Conservation (phyloP, 2,329 filamentous ascomycete species). For the Didymella glomerata region DNA sequence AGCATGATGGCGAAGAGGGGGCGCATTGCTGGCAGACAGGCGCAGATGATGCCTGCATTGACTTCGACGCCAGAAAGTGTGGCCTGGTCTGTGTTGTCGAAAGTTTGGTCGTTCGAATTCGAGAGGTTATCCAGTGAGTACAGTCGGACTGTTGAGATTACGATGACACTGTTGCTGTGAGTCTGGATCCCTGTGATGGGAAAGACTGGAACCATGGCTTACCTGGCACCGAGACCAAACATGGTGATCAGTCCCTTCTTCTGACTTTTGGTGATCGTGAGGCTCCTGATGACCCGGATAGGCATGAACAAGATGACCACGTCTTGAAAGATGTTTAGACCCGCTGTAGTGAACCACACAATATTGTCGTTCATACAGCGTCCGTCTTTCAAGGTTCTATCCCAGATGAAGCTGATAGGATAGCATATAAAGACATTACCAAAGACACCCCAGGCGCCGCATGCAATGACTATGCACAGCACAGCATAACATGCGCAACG, state of each 20-base stretch:
- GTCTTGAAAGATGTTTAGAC: constrained; percentile 46
- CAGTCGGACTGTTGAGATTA: constrained; percentile 48
- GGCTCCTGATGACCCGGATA: constrained; percentile 39
- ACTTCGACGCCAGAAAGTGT: constrained; percentile 46
- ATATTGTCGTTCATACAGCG: constrained; percentile 42
- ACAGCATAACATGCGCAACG: constrained; percentile 39
- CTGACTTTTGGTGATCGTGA: constrained; percentile 46
- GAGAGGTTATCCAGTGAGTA: constrained; percentile 41
- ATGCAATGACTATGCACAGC: constrained; percentile 37
- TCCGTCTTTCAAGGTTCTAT: constrained; percentile 36
- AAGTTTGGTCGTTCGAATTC: constrained; percentile 42
- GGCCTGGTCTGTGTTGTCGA: constrained; percentile 44
- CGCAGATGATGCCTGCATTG: constrained; percentile 48
- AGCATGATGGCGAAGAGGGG: constrained; percentile 49
- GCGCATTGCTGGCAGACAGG: constrained; percentile 48
- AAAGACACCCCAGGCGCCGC: constrained; percentile 43
- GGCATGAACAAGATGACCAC: constrained; percentile 46
- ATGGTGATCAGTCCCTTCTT: constrained; percentile 49
- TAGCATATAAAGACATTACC: constrained; percentile 48
- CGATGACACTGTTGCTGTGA: constrained; percentile 38
- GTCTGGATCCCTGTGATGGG: no score
- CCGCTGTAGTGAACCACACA: constrained; percentile 45
- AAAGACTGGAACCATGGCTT: no score
- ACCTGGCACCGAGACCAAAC: constrained; percentile 52
- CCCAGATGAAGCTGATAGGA: constrained; percentile 46